phyloP scores from a whole-genome alignment of 2,329 filamentous ascomycete genomes.

The Torrubiellomyces zombiae region DNA sequence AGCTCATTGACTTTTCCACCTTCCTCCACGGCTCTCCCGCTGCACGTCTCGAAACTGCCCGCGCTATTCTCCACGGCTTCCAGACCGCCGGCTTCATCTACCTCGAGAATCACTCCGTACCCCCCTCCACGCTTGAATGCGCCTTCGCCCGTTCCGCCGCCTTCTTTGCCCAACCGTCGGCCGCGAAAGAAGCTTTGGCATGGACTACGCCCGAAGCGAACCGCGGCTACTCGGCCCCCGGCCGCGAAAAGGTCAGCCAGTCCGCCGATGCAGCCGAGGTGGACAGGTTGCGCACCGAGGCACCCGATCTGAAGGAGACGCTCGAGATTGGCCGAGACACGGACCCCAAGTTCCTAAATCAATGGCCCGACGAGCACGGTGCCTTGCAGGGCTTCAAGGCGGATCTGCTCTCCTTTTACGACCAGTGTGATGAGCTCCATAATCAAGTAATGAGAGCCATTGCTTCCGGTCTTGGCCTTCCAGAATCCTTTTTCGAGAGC shows the following conservation, averaged over 20 bases:
- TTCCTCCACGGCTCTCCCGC: slow-evolving; percentile 48
- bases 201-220: slow-evolving; percentile 62
- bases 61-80: slow-evolving; percentile 63
- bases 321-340: slow-evolving; percentile 47
- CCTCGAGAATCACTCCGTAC: slow-evolving; percentile 62
- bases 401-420: slow-evolving; percentile 61
- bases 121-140: slow-evolving; percentile 35
- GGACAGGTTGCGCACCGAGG: slow-evolving; percentile 36
- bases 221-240: slow-evolving; percentile 53
- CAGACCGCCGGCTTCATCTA: slow-evolving; percentile 82
- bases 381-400: slow-evolving; percentile 42
- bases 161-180: slow-evolving; percentile 50
- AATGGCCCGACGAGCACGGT: slow-evolving; percentile 44
- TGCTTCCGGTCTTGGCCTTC: slow-evolving; percentile 61
- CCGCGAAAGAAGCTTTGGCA: slow-evolving; percentile 46
- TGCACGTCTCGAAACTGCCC: slow-evolving; percentile 47
- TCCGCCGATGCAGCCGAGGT: slow-evolving; percentile 38
- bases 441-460: slow-evolving; percentile 69
- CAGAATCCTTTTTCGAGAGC: slow-evolving; percentile 56
- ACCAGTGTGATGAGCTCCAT: slow-evolving; percentile 59
- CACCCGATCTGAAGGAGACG: slow-evolving; percentile 49
- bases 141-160: slow-evolving; percentile 51
- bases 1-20: slow-evolving; percentile 43
- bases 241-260: slow-evolving; percentile 54
- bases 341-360: slow-evolving; percentile 49